Evolutionary conservation across 2,329 filamentous ascomycete species (phyloP).

Genomic region (Arthrobotrys entomopaga): DNA sequence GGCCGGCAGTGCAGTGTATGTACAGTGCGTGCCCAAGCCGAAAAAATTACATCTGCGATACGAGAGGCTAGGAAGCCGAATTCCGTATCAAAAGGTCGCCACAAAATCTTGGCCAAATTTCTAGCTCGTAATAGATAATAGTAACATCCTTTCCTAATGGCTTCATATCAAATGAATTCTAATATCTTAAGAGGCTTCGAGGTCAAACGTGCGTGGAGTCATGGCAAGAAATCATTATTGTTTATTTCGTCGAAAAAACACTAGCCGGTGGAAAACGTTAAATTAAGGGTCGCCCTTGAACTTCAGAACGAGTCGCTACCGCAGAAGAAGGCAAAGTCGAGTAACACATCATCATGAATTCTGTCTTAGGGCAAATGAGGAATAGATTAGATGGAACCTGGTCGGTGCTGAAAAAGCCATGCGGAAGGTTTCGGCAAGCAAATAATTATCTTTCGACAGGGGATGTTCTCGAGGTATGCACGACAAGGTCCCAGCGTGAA

Average conservation of each 20-base stretch:
- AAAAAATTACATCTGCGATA: slow-evolving; percentile 28
- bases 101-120: slow-evolving; percentile 5
- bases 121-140: neutral
- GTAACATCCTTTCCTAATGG: neutral
- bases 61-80: slow-evolving; percentile 33
- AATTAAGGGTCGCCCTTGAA: slow-evolving; percentile 47
- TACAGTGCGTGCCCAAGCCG: neutral
- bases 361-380: slow-evolving; percentile 36
- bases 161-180: slow-evolving; percentile 7
- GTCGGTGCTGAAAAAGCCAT: slow-evolving; percentile 44
- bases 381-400: slow-evolving; percentile 47
- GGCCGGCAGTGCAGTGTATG: slow-evolving; percentile 29
- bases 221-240: neutral
- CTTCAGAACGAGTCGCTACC: slow-evolving; percentile 25
- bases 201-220: neutral
- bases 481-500: slow-evolving; percentile 35
- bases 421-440: slow-evolving; percentile 54
- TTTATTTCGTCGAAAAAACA: neutral
- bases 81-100: slow-evolving; percentile 18
- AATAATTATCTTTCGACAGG: slow-evolving; percentile 42
- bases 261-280: slow-evolving; percentile 31
- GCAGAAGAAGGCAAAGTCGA: slow-evolving; percentile 32
- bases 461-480: slow-evolving; percentile 29
- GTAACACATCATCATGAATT: slow-evolving; percentile 45
- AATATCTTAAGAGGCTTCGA: slow-evolving; percentile 12